A percentile compares a stretch with the other conserved stretches of the same genome.
phyloP scores from a whole-genome alignment of 2,329 filamentous ascomycete genomes.

The Pyricularia pennisetigena region DNA sequence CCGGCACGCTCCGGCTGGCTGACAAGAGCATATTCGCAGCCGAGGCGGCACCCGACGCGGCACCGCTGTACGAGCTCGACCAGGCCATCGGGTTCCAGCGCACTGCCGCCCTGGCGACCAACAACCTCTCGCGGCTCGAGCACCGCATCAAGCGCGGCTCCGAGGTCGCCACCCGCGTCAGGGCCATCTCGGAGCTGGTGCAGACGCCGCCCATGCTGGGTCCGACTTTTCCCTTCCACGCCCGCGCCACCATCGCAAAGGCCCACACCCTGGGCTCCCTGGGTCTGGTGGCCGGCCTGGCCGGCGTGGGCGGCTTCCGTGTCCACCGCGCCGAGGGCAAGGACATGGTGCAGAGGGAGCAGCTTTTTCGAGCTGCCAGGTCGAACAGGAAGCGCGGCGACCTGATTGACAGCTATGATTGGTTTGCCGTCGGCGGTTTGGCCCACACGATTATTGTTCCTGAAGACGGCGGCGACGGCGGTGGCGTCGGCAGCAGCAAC shows the following conservation, averaged over 20 bases:
- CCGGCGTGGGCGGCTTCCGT: background rate
- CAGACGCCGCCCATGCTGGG: background rate
- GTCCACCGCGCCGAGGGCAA: background rate
- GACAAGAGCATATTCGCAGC: background rate
- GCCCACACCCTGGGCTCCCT: background rate
- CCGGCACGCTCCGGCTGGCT: conserved; percentile 3
- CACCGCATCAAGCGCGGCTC: background rate
- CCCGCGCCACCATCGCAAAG: background rate
- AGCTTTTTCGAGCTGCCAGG: background rate
- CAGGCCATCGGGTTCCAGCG: background rate
- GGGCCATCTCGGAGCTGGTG: background rate
- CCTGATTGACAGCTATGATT: background rate
- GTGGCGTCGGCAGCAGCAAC: background rate
- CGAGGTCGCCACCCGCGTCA: background rate
- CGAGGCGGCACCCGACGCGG: background rate
- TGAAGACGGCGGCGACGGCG: background rate
- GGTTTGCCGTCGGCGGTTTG: background rate
- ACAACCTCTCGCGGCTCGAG: conserved; percentile 3
- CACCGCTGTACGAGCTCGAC: conserved; percentile 3
- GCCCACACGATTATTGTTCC: background rate
- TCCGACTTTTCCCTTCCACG: background rate
- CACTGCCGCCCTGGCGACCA: background rate
- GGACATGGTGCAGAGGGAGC: background rate
- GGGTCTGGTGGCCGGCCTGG: no score
- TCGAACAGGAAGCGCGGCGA: background rate